Base-by-base conservation (phyloP, 331 rosid genomes). In the Quercus phellos region DNA sequence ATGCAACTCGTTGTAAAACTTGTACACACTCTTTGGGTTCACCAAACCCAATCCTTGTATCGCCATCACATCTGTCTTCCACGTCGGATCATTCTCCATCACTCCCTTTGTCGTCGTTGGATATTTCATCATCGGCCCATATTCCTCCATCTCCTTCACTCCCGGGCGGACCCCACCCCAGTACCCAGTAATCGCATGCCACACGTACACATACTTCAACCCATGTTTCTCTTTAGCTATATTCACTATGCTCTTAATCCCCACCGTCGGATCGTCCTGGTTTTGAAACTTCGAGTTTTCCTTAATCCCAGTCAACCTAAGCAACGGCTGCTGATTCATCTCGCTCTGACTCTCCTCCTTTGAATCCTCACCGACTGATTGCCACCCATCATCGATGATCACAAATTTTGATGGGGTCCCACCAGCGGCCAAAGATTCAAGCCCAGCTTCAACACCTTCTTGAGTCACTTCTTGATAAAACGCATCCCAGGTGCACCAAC, bases 401-500 rank as follows among this genome's bases (percentile, higher is more conserved):
- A 92, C 98, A 35, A 90, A 92, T 35, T 90, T 90, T 51, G 97
- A 88, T 22, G 98, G 97, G 0, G 98, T 72, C 0, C 97, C 98
- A 0, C 96, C 92, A 27, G 67, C 73, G 6, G 89, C 75, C 10
- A 94, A 89, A 0, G 94, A 85, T 14, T 80, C 43, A 0, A 94
- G 71, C 5, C 98, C 98, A 1, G 89, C 79, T 43, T 92, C 98
- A 0, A 94, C 99, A 0, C 92, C 98, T 77, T 92, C 97, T 77
- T 88, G 98, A 1, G 91, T 92, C 30, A 94, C 99, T 1, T 94
- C 89, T 16, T 87, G 88, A 82, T 94, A 94, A 73, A 92, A 92
- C 2, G 98, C 98, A 80, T 94, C 98, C 99, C 98, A 94, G 0
- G 97, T 94, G 68, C 99, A 92, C 99, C 98, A 94, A 0, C 98